Evolutionary conservation across 1,284 basidiomycete species (phyloP).

Genomic region (Naganishia sp.): DNA sequence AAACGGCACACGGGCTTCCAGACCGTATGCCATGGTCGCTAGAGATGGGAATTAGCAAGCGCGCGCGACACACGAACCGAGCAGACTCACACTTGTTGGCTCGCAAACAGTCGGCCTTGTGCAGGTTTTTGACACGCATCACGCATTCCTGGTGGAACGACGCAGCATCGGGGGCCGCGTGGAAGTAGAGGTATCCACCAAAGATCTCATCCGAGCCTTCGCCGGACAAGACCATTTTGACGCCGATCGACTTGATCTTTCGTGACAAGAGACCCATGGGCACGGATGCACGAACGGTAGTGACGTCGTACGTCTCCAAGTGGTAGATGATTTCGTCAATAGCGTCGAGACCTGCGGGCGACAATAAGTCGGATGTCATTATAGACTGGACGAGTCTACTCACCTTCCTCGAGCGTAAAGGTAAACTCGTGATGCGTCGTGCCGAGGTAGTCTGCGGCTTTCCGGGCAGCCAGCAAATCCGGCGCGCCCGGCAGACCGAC

Average conservation of each 20-base stretch:
- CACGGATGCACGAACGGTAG: conserved; percentile 95
- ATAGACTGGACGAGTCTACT: not conserved
- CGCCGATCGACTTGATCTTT: conserved; percentile 99
- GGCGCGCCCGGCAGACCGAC: conserved; percentile 95
- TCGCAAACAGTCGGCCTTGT: conserved; percentile 95
- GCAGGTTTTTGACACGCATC: conserved; percentile 94
- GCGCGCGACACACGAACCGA: not conserved
- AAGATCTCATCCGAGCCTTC: conserved; percentile 98
- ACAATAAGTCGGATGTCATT: not conserved
- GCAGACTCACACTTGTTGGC: conserved; percentile 82
- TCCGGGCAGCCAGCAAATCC: conserved; percentile 89
- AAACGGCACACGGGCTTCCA: conserved; percentile 98
- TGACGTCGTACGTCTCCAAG: conserved; percentile 98
- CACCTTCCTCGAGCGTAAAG: conserved; percentile 93
- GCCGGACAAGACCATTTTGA: conserved; percentile 99
- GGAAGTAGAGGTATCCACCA: conserved; percentile 99
- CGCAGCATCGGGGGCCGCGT: conserved; percentile 85
- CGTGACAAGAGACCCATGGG: conserved; percentile 80
- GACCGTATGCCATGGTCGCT: conserved; percentile 96
- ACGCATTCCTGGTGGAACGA: conserved; percentile 97
- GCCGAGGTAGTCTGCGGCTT: conserved; percentile 90
- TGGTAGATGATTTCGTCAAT: conserved; percentile 98
- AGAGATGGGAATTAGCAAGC: not conserved
- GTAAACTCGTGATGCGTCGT: conserved; percentile 98
- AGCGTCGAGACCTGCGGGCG: conserved; percentile 71